Evolutionary conservation across 2,329 filamentous ascomycete genomes (phyloP), one percentile per base, ranked within the genome.

Genomic region (Emericellopsis atlantica): DNA sequence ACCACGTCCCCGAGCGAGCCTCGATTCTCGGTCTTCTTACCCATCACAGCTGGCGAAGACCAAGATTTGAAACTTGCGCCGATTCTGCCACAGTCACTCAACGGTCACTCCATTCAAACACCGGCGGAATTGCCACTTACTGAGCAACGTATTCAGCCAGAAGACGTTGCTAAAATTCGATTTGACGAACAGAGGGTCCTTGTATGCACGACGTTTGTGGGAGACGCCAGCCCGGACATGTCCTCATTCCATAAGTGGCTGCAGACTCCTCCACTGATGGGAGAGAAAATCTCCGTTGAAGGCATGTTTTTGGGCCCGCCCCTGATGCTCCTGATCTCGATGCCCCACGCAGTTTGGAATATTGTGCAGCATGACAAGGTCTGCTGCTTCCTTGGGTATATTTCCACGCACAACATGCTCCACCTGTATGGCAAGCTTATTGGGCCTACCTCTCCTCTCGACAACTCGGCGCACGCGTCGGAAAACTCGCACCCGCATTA

Each of bases 241-340:
- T 70, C 73, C 4, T 79, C 69, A 43, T 81, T 80, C 53, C 72
- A 78, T 43, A 71, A 78, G 46, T 81, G 77, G 77, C 63, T 81
- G n/a, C 70, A 75, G 36, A 72, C 74, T 47, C 69, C 69, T 1
- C 74, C 76, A 1, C 58, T 69, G 0, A 65, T 74, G 4, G 71
- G 72, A 1, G 66, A 71, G 14, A 76, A 73, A 48, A 74, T 81
- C 43, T 66, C 70, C 6, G 75, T 81, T 5, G 77, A 81, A 52
- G 77, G 76, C 48, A 81, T 81, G 74, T 81, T 81, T 46, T 60
- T 81, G 15, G 78, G 77, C 0, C 77, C 77, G 1, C 76, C 77
- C 1, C 81, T 78, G 0, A 79, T 81, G 63, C 59, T 81, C 8
- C 60, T 81, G 24, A 76, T 81, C 41, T 81, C 77, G 4, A 81